Conservation (phyloP, 208 protist species). For the Acanthamoeba triangularis region DNA sequence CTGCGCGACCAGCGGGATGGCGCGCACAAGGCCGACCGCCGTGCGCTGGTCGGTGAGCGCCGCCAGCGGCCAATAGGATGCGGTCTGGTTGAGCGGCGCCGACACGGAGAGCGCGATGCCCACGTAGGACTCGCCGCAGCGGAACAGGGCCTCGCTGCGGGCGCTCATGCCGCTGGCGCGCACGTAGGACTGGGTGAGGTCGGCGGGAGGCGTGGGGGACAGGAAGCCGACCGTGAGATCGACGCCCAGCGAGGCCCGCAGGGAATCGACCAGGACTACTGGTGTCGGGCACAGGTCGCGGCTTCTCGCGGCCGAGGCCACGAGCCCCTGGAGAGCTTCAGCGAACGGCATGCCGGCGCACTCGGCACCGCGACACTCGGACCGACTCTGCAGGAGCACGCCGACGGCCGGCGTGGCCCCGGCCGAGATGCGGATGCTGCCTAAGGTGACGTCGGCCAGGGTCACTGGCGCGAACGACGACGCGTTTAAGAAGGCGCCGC, state of each 20-base stretch:
- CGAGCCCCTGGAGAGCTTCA: not conserved
- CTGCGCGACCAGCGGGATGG: not conserved
- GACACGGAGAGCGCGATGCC: not conserved
- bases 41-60: not conserved
- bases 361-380: not conserved
- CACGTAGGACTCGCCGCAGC: conserved; percentile 22
- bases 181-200: not conserved
- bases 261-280: not conserved
- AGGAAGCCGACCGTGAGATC: not conserved
- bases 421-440: not conserved
- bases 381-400: not conserved
- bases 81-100: not conserved
- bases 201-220: not conserved
- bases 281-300: not conserved
- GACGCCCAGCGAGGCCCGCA: not conserved
- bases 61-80: not conserved
- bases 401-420: not conserved
- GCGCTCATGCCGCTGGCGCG: conserved; percentile 13
- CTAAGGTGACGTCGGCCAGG: not conserved
- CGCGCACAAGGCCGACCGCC: not conserved
- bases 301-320: not conserved
- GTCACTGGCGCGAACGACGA: not conserved
- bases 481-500: not conserved
- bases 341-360: not conserved
- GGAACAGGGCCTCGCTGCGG: conserved; percentile 40